Base-by-base conservation (phyloP, 2,329 filamentous ascomycete species). In the Emmonsia crescens region DNA sequence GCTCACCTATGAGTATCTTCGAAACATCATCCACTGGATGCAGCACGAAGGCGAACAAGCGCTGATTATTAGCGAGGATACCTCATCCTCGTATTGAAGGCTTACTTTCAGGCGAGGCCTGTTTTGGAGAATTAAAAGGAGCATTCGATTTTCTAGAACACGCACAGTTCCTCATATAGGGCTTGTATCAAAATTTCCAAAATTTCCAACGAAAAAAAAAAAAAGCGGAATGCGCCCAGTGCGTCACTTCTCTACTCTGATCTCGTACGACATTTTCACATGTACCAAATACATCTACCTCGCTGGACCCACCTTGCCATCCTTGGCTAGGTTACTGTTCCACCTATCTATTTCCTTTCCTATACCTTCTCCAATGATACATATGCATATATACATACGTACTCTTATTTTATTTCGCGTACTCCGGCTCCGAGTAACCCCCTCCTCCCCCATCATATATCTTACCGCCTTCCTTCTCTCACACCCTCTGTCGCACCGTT, bases 1-100 rank as follows among this genome's bases (percentile, higher is more conserved):
- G 88, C 81, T 97, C 72, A 97, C 93, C 14, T 99, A 96, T 72
- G 94, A 99, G 77, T 94, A 88, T 66, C 73, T 88, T 62, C 80
- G 81, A 66, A 81, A 82, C 63, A 72, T 77, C 19, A 78, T 85
- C 60, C 77, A 78, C 58, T 77, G 75, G 60, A 66, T 84, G 61
- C 83, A 85, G 68, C 76, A 78, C 62, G 81, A 84, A 69, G 83
- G 81, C 14, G 63, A 67, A 56, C 38, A 51, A 40, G 44, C 40
- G 2, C 24, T 57, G 14, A 29, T 46, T 57, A 40, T 12, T 6
- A 42, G 24, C 24, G 55, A 57, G 55, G 40, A 44, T 29, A 19
- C 2, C 14, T 57, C 55, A 31, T 42, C 55, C 5, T 6, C 27
- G 5, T 57, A 57, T 44, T 57, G 40, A 44, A 16, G n/a, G 19